A percentile compares a stretch with the other conserved stretches of the same genome.
These are phyloP conservation scores for Trypanosoma platydactyli DNA, from an alignment of 208 protist genomes.

Conservation along the genomic window DNA sequence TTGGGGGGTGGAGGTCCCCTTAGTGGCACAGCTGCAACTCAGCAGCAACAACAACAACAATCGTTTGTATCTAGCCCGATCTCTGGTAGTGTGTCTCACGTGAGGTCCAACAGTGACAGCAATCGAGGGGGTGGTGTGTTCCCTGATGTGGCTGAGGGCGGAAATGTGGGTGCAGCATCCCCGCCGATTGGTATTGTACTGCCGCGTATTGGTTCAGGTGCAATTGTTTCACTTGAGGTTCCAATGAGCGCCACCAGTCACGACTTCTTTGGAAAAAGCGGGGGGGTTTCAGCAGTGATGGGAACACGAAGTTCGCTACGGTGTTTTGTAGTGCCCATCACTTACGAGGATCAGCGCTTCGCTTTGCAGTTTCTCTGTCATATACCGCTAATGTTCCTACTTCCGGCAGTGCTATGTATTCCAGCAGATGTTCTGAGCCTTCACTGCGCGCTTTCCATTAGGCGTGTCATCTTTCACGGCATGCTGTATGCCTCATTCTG, in stretches of 20 bases:
- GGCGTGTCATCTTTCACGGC: slow-evolving; percentile 56
- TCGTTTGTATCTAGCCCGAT: background rate
- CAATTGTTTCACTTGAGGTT: slow-evolving; percentile 59
- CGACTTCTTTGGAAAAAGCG: background rate
- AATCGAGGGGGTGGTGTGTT: slow-evolving; percentile 11
- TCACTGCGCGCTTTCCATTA: slow-evolving; percentile 49
- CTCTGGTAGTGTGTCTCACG: slow-evolving; percentile 12
- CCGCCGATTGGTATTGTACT: slow-evolving; percentile 56
- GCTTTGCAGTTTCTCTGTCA: slow-evolving; percentile 50
- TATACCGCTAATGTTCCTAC: slow-evolving; percentile 48
- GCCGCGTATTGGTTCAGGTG: slow-evolving; percentile 54
- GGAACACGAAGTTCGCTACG: slow-evolving; percentile 32
- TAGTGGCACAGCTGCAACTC: slow-evolving; percentile 4
- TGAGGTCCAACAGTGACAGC: slow-evolving; percentile 14
- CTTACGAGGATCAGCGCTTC: slow-evolving; percentile 77
- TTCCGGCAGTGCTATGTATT: slow-evolving; percentile 50
- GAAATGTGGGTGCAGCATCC: background rate
- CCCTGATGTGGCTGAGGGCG: slow-evolving; percentile 8
- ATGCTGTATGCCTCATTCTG: slow-evolving; percentile 57
- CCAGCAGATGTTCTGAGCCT: slow-evolving; percentile 69
- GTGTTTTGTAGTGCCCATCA: slow-evolving; percentile 62
- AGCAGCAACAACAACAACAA: slow-evolving; percentile 21
- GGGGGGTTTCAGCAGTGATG: background rate
- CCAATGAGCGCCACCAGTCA: slow-evolving; percentile 11
- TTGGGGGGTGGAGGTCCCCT: slow-evolving; percentile 18